phyloP scores from a whole-genome alignment of 139 green algal species.

The Nannochloris sp. region DNA sequence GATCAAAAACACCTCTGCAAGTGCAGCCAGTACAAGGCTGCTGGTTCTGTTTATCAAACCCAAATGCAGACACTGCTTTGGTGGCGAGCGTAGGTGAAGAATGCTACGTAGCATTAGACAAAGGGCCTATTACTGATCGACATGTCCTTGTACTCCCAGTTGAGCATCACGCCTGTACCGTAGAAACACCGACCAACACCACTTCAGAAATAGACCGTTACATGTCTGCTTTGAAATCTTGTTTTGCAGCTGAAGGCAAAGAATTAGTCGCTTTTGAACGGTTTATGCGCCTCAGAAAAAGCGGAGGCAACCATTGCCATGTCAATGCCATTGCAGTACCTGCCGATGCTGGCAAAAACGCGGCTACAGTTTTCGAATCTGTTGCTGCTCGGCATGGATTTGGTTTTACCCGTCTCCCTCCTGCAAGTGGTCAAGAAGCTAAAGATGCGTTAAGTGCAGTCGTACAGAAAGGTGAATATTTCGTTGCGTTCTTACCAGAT shows the following conservation, averaged over 20 bases:
- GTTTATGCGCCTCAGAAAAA: constrained; percentile 61
- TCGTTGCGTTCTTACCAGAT: constrained; percentile 69
- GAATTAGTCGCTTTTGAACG: constrained; percentile 84
- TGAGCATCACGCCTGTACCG: constrained; percentile 69
- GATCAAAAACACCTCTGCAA: neutral
- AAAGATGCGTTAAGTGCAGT: constrained; percentile 28
- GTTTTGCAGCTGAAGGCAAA: constrained; percentile 45
- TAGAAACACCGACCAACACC: constrained; percentile 33
- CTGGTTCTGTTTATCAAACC: constrained; percentile 81
- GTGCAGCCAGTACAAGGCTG: constrained; percentile 60
- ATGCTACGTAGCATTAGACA: constrained; percentile 75
- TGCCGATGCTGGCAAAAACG: neutral
- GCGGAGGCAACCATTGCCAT: constrained; percentile 85
- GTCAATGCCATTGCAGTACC: constrained; percentile 69
- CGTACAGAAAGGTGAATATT: constrained; percentile 71
- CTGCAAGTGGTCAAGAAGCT: constrained; percentile 7
- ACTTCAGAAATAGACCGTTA: constrained; percentile 64
- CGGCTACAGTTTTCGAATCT: constrained; percentile 20
- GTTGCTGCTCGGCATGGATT: constrained; percentile 21
- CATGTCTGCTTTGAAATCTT: constrained; percentile 59
- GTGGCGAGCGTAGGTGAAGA: constrained; percentile 61
- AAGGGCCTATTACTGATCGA: constrained; percentile 64
- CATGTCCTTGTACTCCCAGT: constrained; percentile 87
- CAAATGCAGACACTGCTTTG: constrained; percentile 48
- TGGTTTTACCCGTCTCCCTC: constrained; percentile 15